These are phyloP conservation scores for Noccaea bulbosa DNA, from an alignment of 345 rosid species.

Conservation along the genomic window DNA sequence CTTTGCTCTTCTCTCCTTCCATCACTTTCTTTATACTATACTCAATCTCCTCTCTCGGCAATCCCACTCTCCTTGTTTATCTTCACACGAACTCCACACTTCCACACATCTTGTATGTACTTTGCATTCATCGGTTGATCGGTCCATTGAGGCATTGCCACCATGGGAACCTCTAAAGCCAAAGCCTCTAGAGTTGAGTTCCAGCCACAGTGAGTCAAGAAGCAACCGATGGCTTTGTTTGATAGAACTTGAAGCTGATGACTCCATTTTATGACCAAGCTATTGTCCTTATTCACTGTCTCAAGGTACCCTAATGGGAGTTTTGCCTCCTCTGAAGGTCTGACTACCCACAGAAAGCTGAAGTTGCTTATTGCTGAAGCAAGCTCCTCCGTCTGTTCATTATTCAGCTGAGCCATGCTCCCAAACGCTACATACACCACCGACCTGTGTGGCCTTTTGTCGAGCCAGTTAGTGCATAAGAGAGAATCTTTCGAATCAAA, in stretches of 20 bases:
- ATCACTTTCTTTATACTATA: constrained; percentile 53
- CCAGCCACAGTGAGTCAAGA: constrained; percentile 73
- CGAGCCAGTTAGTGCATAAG: constrained; percentile 52
- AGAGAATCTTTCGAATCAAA: constrained; percentile 36
- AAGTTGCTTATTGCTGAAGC: constrained; percentile 51
- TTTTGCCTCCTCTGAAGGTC: constrained; percentile 51
- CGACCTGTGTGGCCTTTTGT: constrained; percentile 50
- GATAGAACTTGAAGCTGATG: constrained; percentile 59
- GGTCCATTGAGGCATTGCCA: constrained; percentile 57
- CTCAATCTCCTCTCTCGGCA: constrained; percentile 56
- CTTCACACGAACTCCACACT: constrained; percentile 57
- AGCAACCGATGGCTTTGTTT: constrained; percentile 57
- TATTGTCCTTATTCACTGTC: constrained; percentile 37
- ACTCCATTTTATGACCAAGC: constrained; percentile 56
- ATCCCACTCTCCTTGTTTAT: constrained; percentile 51
- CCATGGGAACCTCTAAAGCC: constrained; percentile 57
- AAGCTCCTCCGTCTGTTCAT: constrained; percentile 56
- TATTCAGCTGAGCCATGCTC: constrained; percentile 51
- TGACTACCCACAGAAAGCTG: constrained; percentile 63
- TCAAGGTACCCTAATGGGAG: constrained; percentile 43
- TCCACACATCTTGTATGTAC: constrained; percentile 61
- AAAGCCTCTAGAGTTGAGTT: constrained; percentile 60
- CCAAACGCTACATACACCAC: constrained; percentile 75
- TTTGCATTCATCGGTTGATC: constrained; percentile 60
- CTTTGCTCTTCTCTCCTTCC: constrained; percentile 52